These are phyloP conservation scores for Sclerotinia sclerotiorum DNA, from an alignment of 2,329 filamentous ascomycete genomes.

Conservation along the genomic window DNA sequence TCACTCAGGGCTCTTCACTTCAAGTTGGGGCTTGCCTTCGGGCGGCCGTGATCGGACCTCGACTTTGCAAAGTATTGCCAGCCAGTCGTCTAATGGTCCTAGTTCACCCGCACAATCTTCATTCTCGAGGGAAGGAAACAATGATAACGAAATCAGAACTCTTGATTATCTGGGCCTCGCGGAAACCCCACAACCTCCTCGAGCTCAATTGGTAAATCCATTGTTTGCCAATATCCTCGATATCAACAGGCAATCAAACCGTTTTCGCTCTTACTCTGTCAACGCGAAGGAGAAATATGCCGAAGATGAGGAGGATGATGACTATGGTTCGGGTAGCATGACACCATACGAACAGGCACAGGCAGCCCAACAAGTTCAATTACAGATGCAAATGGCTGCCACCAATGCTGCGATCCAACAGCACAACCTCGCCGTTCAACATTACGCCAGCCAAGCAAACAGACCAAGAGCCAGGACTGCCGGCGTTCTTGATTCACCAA, in stretches of 20 bases:
- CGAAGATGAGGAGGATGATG: conserved; percentile 80
- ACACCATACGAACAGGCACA: conserved; percentile 51
- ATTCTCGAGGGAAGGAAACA: conserved; percentile 80
- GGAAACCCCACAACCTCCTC: conserved; percentile 82
- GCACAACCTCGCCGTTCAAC: conserved; percentile 91
- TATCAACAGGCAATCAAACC: conserved; percentile 67
- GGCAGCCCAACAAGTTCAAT: conserved; percentile 53
- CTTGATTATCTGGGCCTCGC: conserved; percentile 94
- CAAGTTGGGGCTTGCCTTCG: conserved; percentile 69
- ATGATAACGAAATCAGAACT: conserved; percentile 87
- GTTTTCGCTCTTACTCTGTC: conserved; percentile 96
- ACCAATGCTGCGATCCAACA: conserved; percentile 75
- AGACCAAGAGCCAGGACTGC: conserved; percentile 88
- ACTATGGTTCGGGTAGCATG: conserved; percentile 50
- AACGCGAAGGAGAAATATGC: conserved; percentile 98
- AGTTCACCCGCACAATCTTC: conserved; percentile 84
- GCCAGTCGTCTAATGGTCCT: conserved; percentile 86
- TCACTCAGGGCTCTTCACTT: conserved; percentile 75
- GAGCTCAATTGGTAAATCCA: conserved; percentile 70
- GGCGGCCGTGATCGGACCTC: conserved; percentile 79
- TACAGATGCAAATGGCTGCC: conserved; percentile 62
- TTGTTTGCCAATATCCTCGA: conserved; percentile 66
- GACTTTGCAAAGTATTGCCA: conserved; percentile 78
- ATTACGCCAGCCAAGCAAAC: conserved; percentile 82
- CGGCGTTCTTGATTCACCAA: conserved; percentile 71